phyloP scores from a whole-genome alignment of 2,329 filamentous ascomycete genomes.

The Colletotrichum cordylinicola region DNA sequence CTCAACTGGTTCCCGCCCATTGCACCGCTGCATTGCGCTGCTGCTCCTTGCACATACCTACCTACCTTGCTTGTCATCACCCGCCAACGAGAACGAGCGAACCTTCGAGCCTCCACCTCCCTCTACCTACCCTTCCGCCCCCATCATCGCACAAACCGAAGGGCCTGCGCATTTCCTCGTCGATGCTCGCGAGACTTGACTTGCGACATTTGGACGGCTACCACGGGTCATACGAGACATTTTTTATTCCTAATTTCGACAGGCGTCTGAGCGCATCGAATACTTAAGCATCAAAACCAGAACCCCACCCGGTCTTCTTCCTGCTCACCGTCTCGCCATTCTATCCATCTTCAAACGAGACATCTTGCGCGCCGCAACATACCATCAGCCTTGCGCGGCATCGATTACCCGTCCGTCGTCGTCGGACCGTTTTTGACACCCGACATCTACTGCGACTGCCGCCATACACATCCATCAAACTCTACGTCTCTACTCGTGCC shows the following conservation, averaged over 20 bases:
- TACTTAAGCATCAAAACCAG: slow-evolving; percentile 43
- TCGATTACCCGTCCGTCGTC: not conserved
- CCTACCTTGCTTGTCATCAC: slow-evolving; percentile 10
- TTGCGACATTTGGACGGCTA: slow-evolving; percentile 33
- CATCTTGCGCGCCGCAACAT: not conserved
- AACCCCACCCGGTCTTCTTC: slow-evolving; percentile 28
- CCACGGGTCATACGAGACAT: slow-evolving; percentile 47
- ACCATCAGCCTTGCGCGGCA: slow-evolving; percentile 22
- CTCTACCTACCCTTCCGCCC: slow-evolving; percentile 7
- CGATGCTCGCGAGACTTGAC: slow-evolving; percentile 13
- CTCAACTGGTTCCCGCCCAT: slow-evolving; percentile 24
- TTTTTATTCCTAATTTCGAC: slow-evolving; percentile 40
- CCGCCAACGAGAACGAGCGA: slow-evolving; percentile 12
- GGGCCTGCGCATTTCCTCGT: slow-evolving; percentile 6
- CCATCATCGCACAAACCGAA: slow-evolving; percentile 18
- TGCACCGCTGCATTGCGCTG: slow-evolving; percentile 7
- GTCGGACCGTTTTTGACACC: not conserved
- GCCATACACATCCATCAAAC: not conserved
- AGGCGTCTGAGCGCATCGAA: slow-evolving; percentile 37
- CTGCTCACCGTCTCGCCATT: slow-evolving; percentile 28
- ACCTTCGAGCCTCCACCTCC: slow-evolving; percentile 1
- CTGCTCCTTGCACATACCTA: not conserved
- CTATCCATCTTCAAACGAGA: slow-evolving; percentile 12
- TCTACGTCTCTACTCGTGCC: not conserved
- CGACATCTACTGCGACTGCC: not conserved